Conservation (phyloP, 2,329 filamentous ascomycete genomes). For the Eutypella sp. region DNA sequence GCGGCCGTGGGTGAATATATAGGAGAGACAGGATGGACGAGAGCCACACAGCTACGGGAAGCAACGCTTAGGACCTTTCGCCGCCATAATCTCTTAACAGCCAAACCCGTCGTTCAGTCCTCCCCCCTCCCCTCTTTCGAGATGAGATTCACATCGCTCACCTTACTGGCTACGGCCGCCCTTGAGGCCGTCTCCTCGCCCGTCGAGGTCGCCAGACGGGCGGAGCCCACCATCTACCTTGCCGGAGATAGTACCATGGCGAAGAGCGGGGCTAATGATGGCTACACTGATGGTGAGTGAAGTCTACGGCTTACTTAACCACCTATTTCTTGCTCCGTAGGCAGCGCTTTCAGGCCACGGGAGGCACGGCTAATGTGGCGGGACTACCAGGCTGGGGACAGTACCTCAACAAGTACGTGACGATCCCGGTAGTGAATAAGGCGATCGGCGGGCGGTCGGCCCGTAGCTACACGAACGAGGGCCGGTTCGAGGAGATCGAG, state of each 20-base stretch:
- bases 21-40: neutral
- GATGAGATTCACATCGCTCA: neutral
- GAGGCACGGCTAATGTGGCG: no score
- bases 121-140: neutral
- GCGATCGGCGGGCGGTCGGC: slow-evolving; percentile 59
- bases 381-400: slow-evolving; percentile 44
- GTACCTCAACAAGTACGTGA: slow-evolving; percentile 46
- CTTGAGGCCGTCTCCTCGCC: slow-evolving; percentile 9
- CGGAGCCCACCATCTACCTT: slow-evolving; percentile 39
- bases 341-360: no score
- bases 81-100: no score
- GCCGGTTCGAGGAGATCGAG: slow-evolving; percentile 53
- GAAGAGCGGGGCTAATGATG: slow-evolving; percentile 32
- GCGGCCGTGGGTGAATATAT: no score
- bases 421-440: slow-evolving; percentile 49
- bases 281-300: slow-evolving; percentile 32
- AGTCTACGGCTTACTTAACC: no score
- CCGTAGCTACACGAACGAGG: slow-evolving; percentile 57
- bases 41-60: neutral
- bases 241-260: slow-evolving; percentile 54
- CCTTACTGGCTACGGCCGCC: neutral
- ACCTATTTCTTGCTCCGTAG: no score
- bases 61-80: neutral
- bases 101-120: no score
- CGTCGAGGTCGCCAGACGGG: slow-evolving; percentile 13